Evolutionary conservation across 805 yeast species (phyloP), one percentile per base, ranked within the genome.

Genomic region (Citeromyces nyonsensis): DNA sequence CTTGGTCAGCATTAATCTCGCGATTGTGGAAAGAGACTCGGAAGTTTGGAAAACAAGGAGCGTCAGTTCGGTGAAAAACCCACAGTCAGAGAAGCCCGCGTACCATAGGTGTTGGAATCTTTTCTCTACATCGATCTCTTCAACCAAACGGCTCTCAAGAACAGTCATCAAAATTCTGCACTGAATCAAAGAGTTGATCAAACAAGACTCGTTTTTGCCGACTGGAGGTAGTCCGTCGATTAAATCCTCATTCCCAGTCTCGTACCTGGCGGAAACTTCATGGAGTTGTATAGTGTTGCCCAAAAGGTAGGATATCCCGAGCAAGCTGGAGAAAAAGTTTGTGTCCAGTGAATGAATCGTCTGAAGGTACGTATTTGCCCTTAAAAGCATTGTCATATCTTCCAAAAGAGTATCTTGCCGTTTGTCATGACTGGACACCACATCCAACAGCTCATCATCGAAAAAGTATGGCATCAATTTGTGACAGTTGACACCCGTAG

Each of bases 221-320:
- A 24, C 20, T 9, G 32, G 28, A 9, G 29, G 27, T 5, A 18
- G 22, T 18, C 22, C 22, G 7, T 18, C 22, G 5, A 18, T 18
- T 7, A 18, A 18, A 18, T 31, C 34, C 13, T 31, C 36, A 12
- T 28, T 24, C 7, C 20, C 15, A 2, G 29, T 33, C 1, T 64
- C 62, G n/a, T 63, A 45, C 44, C 86, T 60, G 1, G 73, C 59
- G 0, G 75, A 43, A 14, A 76, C 65, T 42, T 79, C 86, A 26
- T 63, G 50, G 63, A 73, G 68, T 15, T 66, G 59, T 15, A 78
- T 60, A 0, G 75, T 64, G 38, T 65, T 59, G 2, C 70, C 66
- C 28, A 68, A 43, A 10, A 56, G 34, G 4, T 40, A 38, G 1
- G 59, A 46, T 5, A 51, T 28, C 10, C 41, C 44, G 31, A 38